These are phyloP conservation scores for Dovyalis caffra DNA, from an alignment of 345 rosid species.

Conservation along the genomic window DNA sequence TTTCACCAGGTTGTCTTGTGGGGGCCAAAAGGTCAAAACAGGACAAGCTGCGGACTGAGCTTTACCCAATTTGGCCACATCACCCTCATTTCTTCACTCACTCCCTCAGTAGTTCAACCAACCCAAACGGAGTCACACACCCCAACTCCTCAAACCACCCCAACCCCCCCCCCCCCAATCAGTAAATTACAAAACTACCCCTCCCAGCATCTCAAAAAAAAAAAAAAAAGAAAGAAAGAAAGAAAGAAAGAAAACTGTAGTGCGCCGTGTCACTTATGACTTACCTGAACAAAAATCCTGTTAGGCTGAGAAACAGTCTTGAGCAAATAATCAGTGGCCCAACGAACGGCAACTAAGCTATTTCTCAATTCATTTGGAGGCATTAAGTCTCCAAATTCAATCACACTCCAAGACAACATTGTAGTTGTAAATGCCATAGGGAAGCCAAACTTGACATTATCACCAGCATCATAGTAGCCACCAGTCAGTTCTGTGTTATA, in stretches of 20 bases:
- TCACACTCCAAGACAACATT: slow-evolving; percentile 82
- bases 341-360: slow-evolving; percentile 64
- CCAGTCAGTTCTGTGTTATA: slow-evolving; percentile 70
- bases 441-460: slow-evolving; percentile 82
- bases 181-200: not conserved
- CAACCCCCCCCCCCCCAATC: not conserved
- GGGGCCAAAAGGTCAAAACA: not conserved
- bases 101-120: slow-evolving; percentile 15
- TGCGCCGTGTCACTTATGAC: not conserved
- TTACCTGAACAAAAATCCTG: slow-evolving; percentile 90
- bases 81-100: not conserved
- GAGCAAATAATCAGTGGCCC: slow-evolving; percentile 80
- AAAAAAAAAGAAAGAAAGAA: not conserved
- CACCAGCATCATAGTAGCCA: slow-evolving; percentile 96
- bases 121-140: not conserved
- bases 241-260: not conserved
- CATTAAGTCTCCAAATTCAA: slow-evolving; percentile 85
- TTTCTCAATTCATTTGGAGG: slow-evolving; percentile 61
- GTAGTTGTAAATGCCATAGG: slow-evolving; percentile 98
- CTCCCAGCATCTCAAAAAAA: not conserved
- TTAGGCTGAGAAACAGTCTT: slow-evolving; percentile 88
- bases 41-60: not conserved
- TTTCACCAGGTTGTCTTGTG: not conserved
- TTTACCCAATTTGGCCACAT: not conserved
- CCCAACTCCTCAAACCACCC: slow-evolving; percentile 9